A percentile compares a stretch with the other conserved stretches of the same genome.
These are phyloP conservation scores for Termitomyces sp. DNA, from an alignment of 768 basidiomycete species.

Conservation along the genomic window DNA sequence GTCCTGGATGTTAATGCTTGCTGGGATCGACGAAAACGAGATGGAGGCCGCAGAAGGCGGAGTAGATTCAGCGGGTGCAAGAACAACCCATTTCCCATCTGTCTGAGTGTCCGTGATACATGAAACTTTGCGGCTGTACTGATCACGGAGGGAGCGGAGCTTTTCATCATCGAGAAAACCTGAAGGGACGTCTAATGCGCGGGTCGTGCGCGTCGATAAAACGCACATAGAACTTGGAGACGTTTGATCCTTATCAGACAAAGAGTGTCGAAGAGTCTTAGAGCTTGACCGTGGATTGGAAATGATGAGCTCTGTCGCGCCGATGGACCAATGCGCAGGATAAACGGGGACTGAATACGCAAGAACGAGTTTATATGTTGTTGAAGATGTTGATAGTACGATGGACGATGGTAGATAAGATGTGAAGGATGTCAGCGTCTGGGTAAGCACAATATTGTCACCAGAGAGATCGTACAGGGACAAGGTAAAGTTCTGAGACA, in stretches of 20 bases:
- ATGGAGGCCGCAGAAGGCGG: constrained; percentile 18
- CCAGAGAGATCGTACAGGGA: constrained; percentile 70
- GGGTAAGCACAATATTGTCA: constrained; percentile 50
- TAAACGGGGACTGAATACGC: constrained; percentile 78
- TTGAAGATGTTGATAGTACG: constrained; percentile 63
- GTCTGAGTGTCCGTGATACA: constrained; percentile 74
- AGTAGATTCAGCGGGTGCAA: constrained; percentile 56
- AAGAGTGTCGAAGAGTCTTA: constrained; percentile 19
- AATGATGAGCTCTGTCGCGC: constrained; percentile 75
- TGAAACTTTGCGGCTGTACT: constrained; percentile 75
- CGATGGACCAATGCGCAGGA: constrained; percentile 78
- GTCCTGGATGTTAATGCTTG: constrained; percentile 2
- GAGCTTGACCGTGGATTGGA: constrained; percentile 28
- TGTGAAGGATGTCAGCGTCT: constrained; percentile 74
- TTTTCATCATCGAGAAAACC: constrained; percentile 72
- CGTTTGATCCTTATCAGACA: constrained; percentile 7
- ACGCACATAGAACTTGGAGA: constrained; percentile 42
- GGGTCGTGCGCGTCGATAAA: constrained; percentile 57
- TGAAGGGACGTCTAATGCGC: constrained; percentile 68
- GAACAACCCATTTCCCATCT: constrained; percentile 83
- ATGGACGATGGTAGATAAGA: constrained; percentile 79
- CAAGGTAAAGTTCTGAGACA: constrained; percentile 66
- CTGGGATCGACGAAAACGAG: constrained; percentile 15
- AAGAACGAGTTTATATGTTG: constrained; percentile 69
- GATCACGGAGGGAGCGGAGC: constrained; percentile 62